Percentiles rank a stretch among this genome's conserved stretches.
Conservation (phyloP, 2,329 filamentous ascomycete genomes). For the Aspergillus alliaceus region DNA sequence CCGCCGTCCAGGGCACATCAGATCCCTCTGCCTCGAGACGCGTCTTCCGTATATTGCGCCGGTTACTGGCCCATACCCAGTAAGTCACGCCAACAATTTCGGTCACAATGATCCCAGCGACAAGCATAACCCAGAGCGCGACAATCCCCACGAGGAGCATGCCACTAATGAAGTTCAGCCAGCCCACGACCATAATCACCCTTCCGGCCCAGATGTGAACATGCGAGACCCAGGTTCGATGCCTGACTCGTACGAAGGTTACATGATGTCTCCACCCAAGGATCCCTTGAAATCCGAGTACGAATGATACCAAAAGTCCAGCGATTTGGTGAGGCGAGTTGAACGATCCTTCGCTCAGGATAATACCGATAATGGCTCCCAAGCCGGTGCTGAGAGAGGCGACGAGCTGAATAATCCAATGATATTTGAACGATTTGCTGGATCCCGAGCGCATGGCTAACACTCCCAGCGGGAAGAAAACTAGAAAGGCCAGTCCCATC, state of each 20-base stretch:
- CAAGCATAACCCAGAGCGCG: neutral
- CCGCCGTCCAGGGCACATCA: neutral
- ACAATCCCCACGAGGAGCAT: constrained; percentile 1
- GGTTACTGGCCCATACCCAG: constrained; percentile 6
- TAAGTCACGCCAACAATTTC: neutral
- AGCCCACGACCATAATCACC: constrained; percentile 6
- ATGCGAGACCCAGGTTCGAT: constrained; percentile 9
- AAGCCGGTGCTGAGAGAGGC: neutral
- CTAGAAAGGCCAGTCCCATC: constrained; percentile 6
- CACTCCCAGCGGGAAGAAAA: constrained; percentile 6
- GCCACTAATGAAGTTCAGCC: constrained; percentile 10
- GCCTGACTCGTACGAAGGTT: constrained; percentile 6
- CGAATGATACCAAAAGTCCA: constrained; percentile 3
- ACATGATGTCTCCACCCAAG: constrained; percentile 12
- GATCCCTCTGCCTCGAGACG: neutral
- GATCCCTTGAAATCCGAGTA: neutral
- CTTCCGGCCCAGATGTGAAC: constrained; percentile 10
- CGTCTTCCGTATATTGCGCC: neutral
- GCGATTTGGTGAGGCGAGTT: constrained; percentile 2
- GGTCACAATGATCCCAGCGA: neutral
- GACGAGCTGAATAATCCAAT: constrained; percentile 8
- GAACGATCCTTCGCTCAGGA: constrained; percentile 1
- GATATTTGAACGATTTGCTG: constrained; percentile 6
- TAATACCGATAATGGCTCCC: constrained; percentile 1
- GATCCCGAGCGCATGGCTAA: constrained; percentile 8